Base-by-base conservation (phyloP, 352 stramenopile species). In the Phytophthora citrophthora region DNA sequence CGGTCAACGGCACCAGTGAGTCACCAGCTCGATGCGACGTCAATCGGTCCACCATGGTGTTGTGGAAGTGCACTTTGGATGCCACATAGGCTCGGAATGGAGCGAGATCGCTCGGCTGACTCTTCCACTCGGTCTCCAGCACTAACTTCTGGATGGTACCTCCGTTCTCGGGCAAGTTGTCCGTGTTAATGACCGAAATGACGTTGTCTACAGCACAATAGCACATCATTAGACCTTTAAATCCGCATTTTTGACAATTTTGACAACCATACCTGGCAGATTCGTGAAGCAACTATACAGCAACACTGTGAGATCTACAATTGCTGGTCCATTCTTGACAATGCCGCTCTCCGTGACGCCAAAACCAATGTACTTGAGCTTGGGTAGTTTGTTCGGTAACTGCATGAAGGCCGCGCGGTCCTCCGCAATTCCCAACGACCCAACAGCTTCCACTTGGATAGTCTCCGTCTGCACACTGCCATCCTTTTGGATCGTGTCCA, bases 41-140 rank as follows among this genome's bases (percentile, higher is more conserved):
- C 24, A 95, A 71, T n/a, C 87, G 72, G 38, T 94, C 87, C 11
- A 95, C 87, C 83, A 95, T 95, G 3, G 85, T 90, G 63, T 93
- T 94, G 72, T 95, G 83, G 46, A 93, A 95, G 12, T 77, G 64
- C 40, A 93, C 83, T 3, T 85, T 76, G 9, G 53, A 27, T 2
- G 53, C 49, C n/a, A 91, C n/a, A 49, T 87, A 90, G 5, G 43
- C 41, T 1, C 38, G 44, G 41, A 90, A 86, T 16, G 65, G 29
- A 36, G 46, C 13, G 1, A 51, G 20, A 12, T 71, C 57, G 32
- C 11, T 18, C 5, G 44, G 38, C 26, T 78, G 71, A 5, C 54
- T 46, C 11, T 18, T 20, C 66, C 68, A 83, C 1, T 73, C 52
- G 39, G 60, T 58, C 31, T 68, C 53, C 6, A 67, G 20, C 31